Percentiles rank a stretch among this genome's conserved stretches.
Conservation (phyloP, 2,329 filamentous ascomycete genomes). For the Lachnellula arida region DNA sequence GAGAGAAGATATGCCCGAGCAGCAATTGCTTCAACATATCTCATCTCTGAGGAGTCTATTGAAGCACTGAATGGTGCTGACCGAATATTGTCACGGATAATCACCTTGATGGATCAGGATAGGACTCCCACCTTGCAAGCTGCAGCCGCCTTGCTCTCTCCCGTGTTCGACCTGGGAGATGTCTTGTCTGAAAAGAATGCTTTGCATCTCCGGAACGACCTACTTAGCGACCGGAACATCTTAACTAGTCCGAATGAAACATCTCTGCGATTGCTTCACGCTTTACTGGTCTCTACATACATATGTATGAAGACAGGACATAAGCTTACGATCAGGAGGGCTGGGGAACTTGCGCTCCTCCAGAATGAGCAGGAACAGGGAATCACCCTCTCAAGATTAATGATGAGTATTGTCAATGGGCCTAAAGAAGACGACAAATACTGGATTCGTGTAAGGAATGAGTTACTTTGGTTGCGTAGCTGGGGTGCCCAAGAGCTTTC, state of each 20-base stretch:
- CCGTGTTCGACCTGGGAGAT: constrained; percentile 33
- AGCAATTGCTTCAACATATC: constrained; percentile 62
- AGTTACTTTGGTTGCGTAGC: constrained; percentile 67
- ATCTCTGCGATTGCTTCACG: constrained; percentile 56
- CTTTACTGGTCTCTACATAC: constrained; percentile 57
- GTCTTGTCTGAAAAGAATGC: constrained; percentile 40
- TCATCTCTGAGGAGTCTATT: constrained; percentile 54
- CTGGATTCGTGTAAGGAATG: constrained; percentile 57
- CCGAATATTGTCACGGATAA: constrained; percentile 54
- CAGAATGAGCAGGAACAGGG: constrained; percentile 62
- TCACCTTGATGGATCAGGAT: constrained; percentile 55
- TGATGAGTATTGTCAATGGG: constrained; percentile 36
- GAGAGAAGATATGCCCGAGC: constrained; percentile 62
- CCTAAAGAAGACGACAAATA: constrained; percentile 57
- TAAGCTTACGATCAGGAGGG: constrained; percentile 46
- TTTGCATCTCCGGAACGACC: constrained; percentile 43
- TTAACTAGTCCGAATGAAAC: constrained; percentile 57
- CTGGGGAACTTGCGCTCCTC: constrained; percentile 60
- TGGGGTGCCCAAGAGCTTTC: constrained; percentile 55
- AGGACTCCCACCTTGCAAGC: constrained; percentile 48
- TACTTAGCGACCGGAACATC: constrained; percentile 56
- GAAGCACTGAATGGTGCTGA: constrained; percentile 58
- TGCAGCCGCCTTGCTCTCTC: constrained; percentile 43
- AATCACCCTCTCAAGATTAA: constrained; percentile 46
- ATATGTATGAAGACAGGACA: constrained; percentile 49